Evolutionary conservation across 1,139 yeast genomes (phyloP).

Genomic region (Candida tropicalis): DNA sequence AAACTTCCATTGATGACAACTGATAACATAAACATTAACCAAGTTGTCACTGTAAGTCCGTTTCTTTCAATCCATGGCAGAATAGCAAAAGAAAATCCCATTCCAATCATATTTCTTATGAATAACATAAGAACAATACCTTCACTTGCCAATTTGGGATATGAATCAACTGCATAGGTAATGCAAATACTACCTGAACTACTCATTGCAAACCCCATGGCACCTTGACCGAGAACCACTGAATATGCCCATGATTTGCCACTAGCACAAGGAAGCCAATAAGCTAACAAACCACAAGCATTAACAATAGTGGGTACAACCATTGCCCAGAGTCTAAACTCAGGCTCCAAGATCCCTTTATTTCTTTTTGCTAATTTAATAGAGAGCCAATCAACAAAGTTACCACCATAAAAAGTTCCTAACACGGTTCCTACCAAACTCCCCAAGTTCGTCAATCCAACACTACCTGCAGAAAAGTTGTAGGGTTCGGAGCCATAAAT

Average conservation of each 20-base stretch:
- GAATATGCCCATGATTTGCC: conserved; percentile 52
- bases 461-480: conserved; percentile 32
- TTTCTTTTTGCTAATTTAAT: conserved; percentile 35
- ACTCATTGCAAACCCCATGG: conserved; percentile 60
- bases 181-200: conserved; percentile 57
- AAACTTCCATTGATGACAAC: conserved; percentile 44
- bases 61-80: conserved; percentile 44
- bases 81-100: conserved; percentile 48
- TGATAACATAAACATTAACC: conserved; percentile 51
- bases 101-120: conserved; percentile 48
- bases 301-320: conserved; percentile 37
- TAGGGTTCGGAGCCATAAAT: conserved; percentile 39
- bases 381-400: conserved; percentile 42
- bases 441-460: conserved; percentile 46
- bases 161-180: conserved; percentile 59
- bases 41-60: conserved; percentile 41
- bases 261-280: conserved; percentile 33
- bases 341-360: conserved; percentile 44
- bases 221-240: conserved; percentile 52
- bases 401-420: conserved; percentile 47
- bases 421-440: conserved; percentile 41
- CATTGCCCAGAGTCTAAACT: conserved; percentile 42
- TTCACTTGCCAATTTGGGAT: conserved; percentile 57
- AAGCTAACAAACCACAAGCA: conserved; percentile 41
- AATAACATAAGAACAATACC: conserved; percentile 53